phyloP scores from a whole-genome alignment of 352 stramenopile genomes.

The Globisporangium irregulare region DNA sequence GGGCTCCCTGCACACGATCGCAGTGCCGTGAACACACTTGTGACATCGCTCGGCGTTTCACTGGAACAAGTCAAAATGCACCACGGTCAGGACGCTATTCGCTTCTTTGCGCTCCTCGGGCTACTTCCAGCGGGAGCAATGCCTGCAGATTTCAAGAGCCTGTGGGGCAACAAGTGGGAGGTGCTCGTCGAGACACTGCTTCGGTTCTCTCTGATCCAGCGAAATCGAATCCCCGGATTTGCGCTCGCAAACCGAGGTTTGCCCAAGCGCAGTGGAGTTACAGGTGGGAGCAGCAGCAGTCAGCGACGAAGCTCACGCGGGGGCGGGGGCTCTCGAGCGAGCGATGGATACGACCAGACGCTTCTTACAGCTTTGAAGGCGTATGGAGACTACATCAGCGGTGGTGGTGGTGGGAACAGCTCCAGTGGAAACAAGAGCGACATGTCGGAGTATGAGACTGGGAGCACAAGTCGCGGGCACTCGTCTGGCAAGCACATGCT shows the following conservation, averaged over 20 bases:
- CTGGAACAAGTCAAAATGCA: constrained; percentile 71
- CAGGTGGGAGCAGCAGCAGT: constrained; percentile 28
- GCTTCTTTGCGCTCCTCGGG: constrained; percentile 73
- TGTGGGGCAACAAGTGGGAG: constrained; percentile 71
- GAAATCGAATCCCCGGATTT: constrained; percentile 70
- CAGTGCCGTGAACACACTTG: constrained; percentile 72
- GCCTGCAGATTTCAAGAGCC: constrained; percentile 72
- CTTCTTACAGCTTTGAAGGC: constrained; percentile 60
- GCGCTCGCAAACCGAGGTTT: constrained; percentile 51
- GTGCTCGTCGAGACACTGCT: constrained; percentile 58
- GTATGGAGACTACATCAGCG: constrained; percentile 71
- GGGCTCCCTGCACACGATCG: constrained; percentile 60
- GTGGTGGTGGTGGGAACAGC: constrained; percentile 12
- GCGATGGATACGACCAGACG: constrained; percentile 52
- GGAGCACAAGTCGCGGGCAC: constrained; percentile 13
- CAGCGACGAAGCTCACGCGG: constrained; percentile 23
- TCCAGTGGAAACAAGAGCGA: constrained; percentile 22
- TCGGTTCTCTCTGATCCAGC: constrained; percentile 74
- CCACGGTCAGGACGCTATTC: constrained; percentile 61
- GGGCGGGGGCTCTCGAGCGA: constrained; percentile 21
- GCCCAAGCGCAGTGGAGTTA: constrained; percentile 37
- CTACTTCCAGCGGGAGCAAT: constrained; percentile 70
- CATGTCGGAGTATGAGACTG: constrained; percentile 25
- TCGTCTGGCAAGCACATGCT: constrained; percentile 46
- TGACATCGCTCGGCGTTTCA: constrained; percentile 71